These are phyloP conservation scores for Fusarium xyrophilum DNA, from an alignment of 2,329 filamentous ascomycete species.

Conservation along the genomic window DNA sequence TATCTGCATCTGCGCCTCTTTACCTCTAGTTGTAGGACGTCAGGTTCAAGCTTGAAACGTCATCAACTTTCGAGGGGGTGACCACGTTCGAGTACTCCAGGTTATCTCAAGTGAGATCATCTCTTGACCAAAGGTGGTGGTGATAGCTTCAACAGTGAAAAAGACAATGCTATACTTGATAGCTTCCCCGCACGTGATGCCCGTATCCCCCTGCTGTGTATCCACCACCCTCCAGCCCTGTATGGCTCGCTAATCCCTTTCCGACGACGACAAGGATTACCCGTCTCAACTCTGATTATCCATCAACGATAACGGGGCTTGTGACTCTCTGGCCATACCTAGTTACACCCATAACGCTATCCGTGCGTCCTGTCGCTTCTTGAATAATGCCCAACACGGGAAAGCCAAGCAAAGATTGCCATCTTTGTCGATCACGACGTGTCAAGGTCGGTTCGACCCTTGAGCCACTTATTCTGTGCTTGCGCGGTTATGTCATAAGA, in stretches of 20 bases:
- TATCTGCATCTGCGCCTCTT: background rate
- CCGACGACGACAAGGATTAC: conserved; percentile 32
- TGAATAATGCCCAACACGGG: conserved; percentile 51
- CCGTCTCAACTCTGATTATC: conserved; percentile 33
- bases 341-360: background rate
- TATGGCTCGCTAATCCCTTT: conserved; percentile 29
- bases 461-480: conserved; percentile 1
- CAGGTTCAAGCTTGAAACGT: background rate
- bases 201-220: background rate
- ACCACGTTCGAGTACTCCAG: background rate
- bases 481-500: conserved; percentile 6
- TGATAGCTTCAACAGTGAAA: background rate
- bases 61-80: background rate
- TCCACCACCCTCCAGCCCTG: conserved; percentile 28
- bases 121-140: background rate
- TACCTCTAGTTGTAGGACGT: background rate
- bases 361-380: background rate
- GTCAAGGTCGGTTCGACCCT: conserved; percentile 48
- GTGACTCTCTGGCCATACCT: background rate
- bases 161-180: background rate
- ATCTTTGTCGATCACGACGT: conserved; percentile 50
- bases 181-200: conserved; percentile 24
- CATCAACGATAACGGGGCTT: conserved; percentile 11
- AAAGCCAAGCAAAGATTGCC: conserved; percentile 51
- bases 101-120: background rate